Base-by-base conservation (phyloP, 2,329 filamentous ascomycete genomes). In the Elsinoe ampelina region DNA sequence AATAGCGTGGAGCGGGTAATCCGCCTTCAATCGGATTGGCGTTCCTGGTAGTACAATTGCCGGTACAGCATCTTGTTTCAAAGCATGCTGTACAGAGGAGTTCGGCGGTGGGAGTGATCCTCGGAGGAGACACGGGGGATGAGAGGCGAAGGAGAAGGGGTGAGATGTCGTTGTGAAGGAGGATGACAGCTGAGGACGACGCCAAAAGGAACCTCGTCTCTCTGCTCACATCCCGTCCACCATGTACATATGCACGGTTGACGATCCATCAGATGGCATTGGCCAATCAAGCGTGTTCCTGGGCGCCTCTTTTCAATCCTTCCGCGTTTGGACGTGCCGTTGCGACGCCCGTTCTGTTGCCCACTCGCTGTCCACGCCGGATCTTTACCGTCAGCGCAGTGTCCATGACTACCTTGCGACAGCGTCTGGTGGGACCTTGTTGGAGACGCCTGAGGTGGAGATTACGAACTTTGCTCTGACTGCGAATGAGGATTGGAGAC, bases 261-360 rank as follows among this genome's bases (percentile, higher is more conserved):
- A 19, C 45, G 15, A 34, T 50, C 45, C 45, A 26, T 50, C 30
- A 50, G 45, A 50, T 50, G 26, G 15, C 19, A 39, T n/a, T 15
- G 32, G 36, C 48, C 32, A 52, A 52, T 52, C 48, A 52, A 12
- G 34, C 11, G 32, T 52, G 48, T 52, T 38, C 48, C 48, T 52
- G 48, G 48, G 20, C 48, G 48, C 48, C 48, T 52, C 48, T 22
- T 30, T 20, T 52, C 48, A 52, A 52, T 52, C 48, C 34, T 52
- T 52, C 48, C 48, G 48, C 48, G 48, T 52, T 52, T 35, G 48
- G 48, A 52, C 48, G 48, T 52, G 48, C 48, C 48, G 48, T 52
- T 52, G 35, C 32, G 48, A 10, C 12, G 48, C 48, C 48, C 48
- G 48, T 52, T 52, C 35, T 52, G 48, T 38, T 39, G 34, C 35